Conservation (phyloP, 2,329 filamentous ascomycete species). For the Neofusicoccum kwambonambiense region DNA sequence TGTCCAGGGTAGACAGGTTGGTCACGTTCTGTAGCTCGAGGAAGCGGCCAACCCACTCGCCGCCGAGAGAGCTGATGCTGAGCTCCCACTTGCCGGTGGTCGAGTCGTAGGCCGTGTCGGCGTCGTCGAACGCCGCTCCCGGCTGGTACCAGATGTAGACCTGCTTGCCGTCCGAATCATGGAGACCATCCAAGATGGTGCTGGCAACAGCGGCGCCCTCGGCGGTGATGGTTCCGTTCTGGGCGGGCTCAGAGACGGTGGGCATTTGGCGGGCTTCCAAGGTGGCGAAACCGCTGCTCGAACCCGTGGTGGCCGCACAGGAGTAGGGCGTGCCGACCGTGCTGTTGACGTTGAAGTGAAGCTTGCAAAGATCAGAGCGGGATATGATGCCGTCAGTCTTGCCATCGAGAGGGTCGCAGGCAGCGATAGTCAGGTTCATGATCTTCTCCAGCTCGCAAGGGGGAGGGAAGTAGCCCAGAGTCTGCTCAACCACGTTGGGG, state of each 20-base stretch:
- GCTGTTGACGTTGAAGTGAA: conserved; percentile 47
- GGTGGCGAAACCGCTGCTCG: conserved; percentile 18
- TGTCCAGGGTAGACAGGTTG: conserved; percentile 18
- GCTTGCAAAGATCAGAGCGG: conserved; percentile 48
- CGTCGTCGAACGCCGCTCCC: conserved; percentile 33
- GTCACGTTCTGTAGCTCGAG: conserved; percentile 28
- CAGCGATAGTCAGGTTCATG: conserved; percentile 54
- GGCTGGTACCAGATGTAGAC: conserved; percentile 44
- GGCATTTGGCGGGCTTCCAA: conserved; percentile 17
- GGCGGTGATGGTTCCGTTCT: conserved; percentile 33
- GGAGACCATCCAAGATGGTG: conserved; percentile 35
- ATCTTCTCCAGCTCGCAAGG: conserved; percentile 53
- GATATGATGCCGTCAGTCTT: conserved; percentile 54
- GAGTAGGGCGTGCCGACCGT: conserved; percentile 48
- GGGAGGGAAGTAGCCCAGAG: conserved; percentile 42
- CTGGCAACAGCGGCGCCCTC: conserved; percentile 28
- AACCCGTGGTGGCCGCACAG: conserved; percentile 36
- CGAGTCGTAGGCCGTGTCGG: conserved; percentile 35
- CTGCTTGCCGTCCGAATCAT: conserved; percentile 39
- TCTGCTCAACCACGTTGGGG: conserved; percentile 40
- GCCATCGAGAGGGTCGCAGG: conserved; percentile 57
- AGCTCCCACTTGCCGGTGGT: conserved; percentile 32
- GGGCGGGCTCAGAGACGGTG: conserved; percentile 23
- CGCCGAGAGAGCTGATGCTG: conserved; percentile 32
- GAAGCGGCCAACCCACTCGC: conserved; percentile 44